These are phyloP conservation scores for Wallacemonas rigidus DNA, from an alignment of 208 protist species.

Conservation along the genomic window DNA sequence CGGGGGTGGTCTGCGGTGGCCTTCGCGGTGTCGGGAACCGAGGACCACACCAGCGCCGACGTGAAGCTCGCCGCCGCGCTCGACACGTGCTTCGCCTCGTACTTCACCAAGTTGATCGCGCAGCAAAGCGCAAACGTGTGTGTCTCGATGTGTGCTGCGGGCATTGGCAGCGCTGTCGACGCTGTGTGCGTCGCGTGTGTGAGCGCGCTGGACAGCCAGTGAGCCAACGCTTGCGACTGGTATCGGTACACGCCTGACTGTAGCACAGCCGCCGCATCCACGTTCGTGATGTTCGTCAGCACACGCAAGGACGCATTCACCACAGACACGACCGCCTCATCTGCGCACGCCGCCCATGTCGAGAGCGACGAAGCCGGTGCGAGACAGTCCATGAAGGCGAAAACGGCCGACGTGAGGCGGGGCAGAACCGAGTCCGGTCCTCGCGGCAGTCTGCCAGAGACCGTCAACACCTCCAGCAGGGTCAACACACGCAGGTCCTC, in stretches of 20 bases:
- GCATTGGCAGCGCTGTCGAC: not conserved
- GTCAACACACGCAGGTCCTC: slow-evolving; percentile 14
- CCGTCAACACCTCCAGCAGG: slow-evolving; percentile 53
- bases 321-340: not conserved
- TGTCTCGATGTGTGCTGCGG: slow-evolving; percentile 25
- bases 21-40: not conserved
- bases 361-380: not conserved
- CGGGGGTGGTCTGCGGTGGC: not conserved
- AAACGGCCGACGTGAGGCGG: not conserved
- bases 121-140: slow-evolving; percentile 68
- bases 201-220: slow-evolving; percentile 6
- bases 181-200: not conserved
- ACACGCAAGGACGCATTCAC: slow-evolving; percentile 39
- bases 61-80: slow-evolving; percentile 17
- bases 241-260: not conserved
- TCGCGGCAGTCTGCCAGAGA: slow-evolving; percentile 16
- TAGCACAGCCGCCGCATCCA: slow-evolving; percentile 21
- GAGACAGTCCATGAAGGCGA: not conserved
- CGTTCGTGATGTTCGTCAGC: slow-evolving; percentile 68
- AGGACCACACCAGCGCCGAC: slow-evolving; percentile 20
- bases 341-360: not conserved
- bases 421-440: not conserved
- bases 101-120: slow-evolving; percentile 73
- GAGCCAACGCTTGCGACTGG: slow-evolving; percentile 14
- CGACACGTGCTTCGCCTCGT: slow-evolving; percentile 33